phyloP scores from a whole-genome alignment of 75 land plant species.

The Selaginella moellendorffii region DNA sequence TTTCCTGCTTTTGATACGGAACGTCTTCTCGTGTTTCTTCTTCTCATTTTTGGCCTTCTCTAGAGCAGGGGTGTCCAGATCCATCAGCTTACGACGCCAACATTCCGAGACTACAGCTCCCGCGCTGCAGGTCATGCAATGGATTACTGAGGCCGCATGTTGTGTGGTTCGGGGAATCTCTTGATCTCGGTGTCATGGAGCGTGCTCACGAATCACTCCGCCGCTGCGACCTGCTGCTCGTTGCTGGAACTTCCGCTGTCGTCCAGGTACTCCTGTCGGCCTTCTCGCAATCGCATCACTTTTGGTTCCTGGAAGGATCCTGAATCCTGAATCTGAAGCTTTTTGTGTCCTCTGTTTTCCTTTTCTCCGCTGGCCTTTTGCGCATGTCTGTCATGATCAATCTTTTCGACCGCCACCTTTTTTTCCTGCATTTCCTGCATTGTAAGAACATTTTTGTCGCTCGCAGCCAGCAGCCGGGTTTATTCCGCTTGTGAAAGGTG shows the following conservation, averaged over 20 bases:
- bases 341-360: no score
- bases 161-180: constrained; percentile 45
- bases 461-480: constrained; percentile 38
- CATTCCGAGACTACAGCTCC: constrained; percentile 29
- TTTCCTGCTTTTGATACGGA: no score
- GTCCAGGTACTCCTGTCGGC: constrained; percentile 25
- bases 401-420: no score
- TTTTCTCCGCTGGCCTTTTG: no score
- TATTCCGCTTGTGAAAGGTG: constrained; percentile 33
- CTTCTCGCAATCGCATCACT: no score
- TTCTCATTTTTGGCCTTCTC: not conserved
- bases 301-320: no score
- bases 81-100: constrained; percentile 14
- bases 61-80: constrained; percentile 32
- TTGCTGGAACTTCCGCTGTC: constrained; percentile 44
- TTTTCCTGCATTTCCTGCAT: not conserved
- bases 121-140: constrained; percentile 34
- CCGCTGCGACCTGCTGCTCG: constrained; percentile 33
- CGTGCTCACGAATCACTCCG: constrained; percentile 22
- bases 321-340: no score
- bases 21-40: no score
- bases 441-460: not conserved
- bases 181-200: constrained; percentile 16
- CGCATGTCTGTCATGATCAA: no score
- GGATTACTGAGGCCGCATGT: constrained; percentile 43